Percentiles rank a stretch among this genome's conserved stretches.
phyloP scores from a whole-genome alignment of 306 rosid species.

The Rubus parviflorus region DNA sequence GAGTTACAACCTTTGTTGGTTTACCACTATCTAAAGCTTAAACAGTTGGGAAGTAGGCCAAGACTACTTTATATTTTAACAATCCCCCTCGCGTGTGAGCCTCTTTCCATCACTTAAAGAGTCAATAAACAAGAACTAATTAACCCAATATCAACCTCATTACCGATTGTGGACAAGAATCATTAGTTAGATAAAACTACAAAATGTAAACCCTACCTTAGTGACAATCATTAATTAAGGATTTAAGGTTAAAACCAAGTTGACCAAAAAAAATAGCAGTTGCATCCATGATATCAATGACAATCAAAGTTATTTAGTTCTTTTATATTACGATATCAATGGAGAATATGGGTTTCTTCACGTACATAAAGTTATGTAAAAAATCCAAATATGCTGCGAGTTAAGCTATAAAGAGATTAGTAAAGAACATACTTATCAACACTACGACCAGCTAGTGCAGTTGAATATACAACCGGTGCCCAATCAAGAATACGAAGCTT shows the following conservation, averaged over 20 bases:
- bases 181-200: too few relatives aligned
- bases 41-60: too few relatives aligned
- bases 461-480: constrained; percentile 93
- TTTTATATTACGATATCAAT: background rate
- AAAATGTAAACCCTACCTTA: background rate
- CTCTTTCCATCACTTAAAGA: too few relatives aligned
- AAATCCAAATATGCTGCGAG: background rate
- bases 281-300: background rate
- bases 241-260: background rate
- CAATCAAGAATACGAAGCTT: constrained; percentile 80
- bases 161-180: too few relatives aligned
- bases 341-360: background rate
- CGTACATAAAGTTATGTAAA: background rate
- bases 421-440: constrained; percentile 75
- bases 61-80: too few relatives aligned
- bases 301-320: background rate
- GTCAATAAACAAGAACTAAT: too few relatives aligned
- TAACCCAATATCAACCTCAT: too few relatives aligned
- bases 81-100: too few relatives aligned
- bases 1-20: too few relatives aligned
- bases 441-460: constrained; percentile 79
- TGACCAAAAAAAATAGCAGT: background rate
- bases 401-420: background rate
- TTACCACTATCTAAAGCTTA: too few relatives aligned
- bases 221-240: background rate